Percentiles rank a stretch among this genome's conserved stretches.
phyloP scores from a whole-genome alignment of 306 rosid genomes.

The Lupinus albus region DNA sequence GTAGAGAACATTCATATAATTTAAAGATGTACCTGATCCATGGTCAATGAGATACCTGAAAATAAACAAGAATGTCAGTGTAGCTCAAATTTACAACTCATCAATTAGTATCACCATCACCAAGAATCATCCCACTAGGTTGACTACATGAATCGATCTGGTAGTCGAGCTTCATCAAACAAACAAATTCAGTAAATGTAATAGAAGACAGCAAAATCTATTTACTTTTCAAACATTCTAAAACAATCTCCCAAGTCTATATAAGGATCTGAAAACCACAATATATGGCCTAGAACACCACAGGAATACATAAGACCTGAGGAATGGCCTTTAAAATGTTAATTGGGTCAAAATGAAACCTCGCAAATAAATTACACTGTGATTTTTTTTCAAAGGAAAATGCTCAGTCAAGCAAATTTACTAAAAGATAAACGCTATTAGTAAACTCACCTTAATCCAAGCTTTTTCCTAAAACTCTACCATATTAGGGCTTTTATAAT shows the following conservation, averaged over 20 bases:
- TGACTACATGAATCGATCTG: no score
- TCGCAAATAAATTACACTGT: no score
- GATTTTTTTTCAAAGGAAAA: no score
- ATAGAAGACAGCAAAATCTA: slow-evolving; percentile 2
- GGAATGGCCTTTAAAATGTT: background rate
- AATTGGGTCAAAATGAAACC: no score
- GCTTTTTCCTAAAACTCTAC: background rate
- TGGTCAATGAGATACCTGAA: slow-evolving; percentile 83
- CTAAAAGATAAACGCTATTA: no score
- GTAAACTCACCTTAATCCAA: background rate
- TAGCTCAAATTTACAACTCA: slow-evolving; percentile 8
- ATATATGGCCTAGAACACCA: background rate
- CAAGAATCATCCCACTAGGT: background rate
- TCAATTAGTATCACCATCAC: background rate
- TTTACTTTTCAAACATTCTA: background rate
- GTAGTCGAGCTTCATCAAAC: no score
- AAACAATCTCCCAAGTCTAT: no score
- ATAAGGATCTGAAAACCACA: background rate
- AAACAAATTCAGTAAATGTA: background rate
- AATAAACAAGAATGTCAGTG: slow-evolving; percentile 46
- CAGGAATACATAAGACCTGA: background rate
- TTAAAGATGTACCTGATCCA: slow-evolving; percentile 75
- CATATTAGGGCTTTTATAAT: background rate
- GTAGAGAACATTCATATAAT: background rate
- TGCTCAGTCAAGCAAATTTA: no score